phyloP scores from a whole-genome alignment of 1,284 basidiomycete genomes.

The Cryptococcus jaspeensis region DNA sequence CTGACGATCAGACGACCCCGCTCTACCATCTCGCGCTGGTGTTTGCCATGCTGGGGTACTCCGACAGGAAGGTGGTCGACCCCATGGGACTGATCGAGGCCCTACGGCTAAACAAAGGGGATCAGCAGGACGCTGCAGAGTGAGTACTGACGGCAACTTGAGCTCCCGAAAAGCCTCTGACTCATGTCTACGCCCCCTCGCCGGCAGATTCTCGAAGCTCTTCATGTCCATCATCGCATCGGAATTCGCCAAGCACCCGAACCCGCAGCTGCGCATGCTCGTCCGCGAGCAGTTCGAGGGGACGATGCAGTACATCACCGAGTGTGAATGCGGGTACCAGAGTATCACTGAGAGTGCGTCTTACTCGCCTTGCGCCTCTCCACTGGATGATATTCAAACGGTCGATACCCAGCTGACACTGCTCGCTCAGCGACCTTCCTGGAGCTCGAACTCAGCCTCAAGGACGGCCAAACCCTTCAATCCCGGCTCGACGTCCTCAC shows the following conservation, averaged over 20 bases:
- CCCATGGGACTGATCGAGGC: slow-evolving; percentile 78
- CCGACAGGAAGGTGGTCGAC: slow-evolving; percentile 69
- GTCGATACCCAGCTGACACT: background rate
- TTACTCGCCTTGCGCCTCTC: background rate
- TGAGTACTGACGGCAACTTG: slow-evolving; percentile 49
- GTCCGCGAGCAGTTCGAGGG: slow-evolving; percentile 82
- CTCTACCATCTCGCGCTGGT: slow-evolving; percentile 54
- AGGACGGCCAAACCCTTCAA: slow-evolving; percentile 65
- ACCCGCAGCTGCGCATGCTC: slow-evolving; percentile 62
- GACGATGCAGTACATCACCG: slow-evolving; percentile 70
- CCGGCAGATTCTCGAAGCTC: slow-evolving; percentile 78
- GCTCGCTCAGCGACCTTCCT: slow-evolving; percentile 56
- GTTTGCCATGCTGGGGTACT: slow-evolving; percentile 75
- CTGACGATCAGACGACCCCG: slow-evolving; percentile 53
- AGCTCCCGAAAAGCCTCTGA: background rate
- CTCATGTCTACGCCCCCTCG: background rate
- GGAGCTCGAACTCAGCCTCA: slow-evolving; percentile 80
- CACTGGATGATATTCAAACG: background rate
- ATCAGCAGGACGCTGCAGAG: slow-evolving; percentile 95
- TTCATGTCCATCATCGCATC: slow-evolving; percentile 82
- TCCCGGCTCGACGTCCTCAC: slow-evolving; percentile 65
- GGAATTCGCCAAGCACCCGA: slow-evolving; percentile 68
- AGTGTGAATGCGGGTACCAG: slow-evolving; percentile 68
- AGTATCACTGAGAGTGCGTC: slow-evolving; percentile 58
- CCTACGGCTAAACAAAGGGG: slow-evolving; percentile 69